Conservation (phyloP, 2,329 filamentous ascomycete genomes). For the Neocatenulostroma microsporum region DNA sequence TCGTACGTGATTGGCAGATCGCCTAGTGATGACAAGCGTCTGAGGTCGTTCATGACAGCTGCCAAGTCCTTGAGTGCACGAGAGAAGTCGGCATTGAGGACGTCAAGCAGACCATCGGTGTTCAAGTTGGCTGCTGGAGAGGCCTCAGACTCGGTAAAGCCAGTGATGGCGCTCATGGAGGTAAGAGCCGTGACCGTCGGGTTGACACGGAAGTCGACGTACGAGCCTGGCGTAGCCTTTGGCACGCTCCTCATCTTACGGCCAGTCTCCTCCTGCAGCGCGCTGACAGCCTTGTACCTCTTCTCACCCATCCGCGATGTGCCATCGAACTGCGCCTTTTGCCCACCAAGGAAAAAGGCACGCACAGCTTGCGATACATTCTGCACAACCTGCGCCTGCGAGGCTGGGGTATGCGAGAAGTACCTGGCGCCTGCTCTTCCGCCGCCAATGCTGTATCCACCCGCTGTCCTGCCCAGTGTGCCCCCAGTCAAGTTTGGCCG, state of each 20-base stretch:
- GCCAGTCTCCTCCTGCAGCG: constrained; percentile 63
- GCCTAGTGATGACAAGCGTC: constrained; percentile 66
- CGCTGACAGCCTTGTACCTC: constrained; percentile 69
- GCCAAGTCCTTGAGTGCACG: constrained; percentile 77
- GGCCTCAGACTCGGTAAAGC: constrained; percentile 35
- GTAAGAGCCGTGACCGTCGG: constrained; percentile 86
- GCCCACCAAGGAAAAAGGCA: constrained; percentile 84
- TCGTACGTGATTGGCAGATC: constrained; percentile 75
- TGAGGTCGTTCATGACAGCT: constrained; percentile 70
- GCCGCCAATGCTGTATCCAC: constrained; percentile 70
- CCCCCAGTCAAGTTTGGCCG: constrained; percentile 89
- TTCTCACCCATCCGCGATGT: constrained; percentile 64
- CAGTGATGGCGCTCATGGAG: constrained; percentile 55
- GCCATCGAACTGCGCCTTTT: constrained; percentile 82
- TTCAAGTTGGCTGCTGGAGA: constrained; percentile 57
- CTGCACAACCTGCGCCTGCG: constrained; percentile 82
- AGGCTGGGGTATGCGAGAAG: constrained; percentile 81
- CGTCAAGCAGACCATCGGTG: constrained; percentile 73
- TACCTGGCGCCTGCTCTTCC: constrained; percentile 66
- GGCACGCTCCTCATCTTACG: constrained; percentile 57
- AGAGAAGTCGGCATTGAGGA: constrained; percentile 80
- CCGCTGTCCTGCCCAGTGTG: constrained; percentile 71
- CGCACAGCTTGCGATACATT: constrained; percentile 92
- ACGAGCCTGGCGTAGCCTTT: constrained; percentile 61
- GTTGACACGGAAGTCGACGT: constrained; percentile 78